These are phyloP conservation scores for Neonectria hederae DNA, from an alignment of 2,329 filamentous ascomycete genomes.

Conservation along the genomic window DNA sequence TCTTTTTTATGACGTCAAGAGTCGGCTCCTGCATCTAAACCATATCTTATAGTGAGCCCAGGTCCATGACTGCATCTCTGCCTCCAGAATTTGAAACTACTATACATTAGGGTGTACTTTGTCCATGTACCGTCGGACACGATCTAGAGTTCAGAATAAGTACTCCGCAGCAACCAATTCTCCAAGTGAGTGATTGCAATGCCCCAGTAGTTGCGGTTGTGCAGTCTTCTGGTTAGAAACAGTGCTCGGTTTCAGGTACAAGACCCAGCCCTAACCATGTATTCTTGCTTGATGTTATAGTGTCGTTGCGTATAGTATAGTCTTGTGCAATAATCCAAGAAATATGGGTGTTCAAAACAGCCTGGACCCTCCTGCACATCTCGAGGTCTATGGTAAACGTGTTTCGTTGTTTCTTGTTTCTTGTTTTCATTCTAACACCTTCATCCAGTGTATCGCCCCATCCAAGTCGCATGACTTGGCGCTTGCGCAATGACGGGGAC, in stretches of 20 bases:
- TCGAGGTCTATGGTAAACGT: neutral
- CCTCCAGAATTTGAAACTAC: neutral
- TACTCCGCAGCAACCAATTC: neutral
- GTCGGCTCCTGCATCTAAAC: neutral
- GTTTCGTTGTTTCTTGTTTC: neutral
- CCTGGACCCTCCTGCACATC: neutral
- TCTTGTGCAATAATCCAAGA: neutral
- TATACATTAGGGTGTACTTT: too few relatives aligned
- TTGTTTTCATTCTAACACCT: neutral
- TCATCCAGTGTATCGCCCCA: neutral
- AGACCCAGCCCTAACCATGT: constrained; percentile 3
- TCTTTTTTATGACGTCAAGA: constrained; percentile 10
- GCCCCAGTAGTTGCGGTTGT: neutral
- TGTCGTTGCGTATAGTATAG: neutral
- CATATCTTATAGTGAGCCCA: neutral
- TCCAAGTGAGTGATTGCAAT: neutral
- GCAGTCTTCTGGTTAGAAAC: neutral
- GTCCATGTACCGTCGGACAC: neutral
- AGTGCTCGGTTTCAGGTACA: constrained; percentile 19
- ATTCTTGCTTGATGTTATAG: neutral
- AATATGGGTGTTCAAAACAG: constrained; percentile 3
- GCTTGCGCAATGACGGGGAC: constrained; percentile 1
- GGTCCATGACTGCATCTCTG: neutral
- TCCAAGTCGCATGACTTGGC: neutral
- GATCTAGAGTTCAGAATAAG: neutral